A percentile compares a stretch with the other conserved stretches of the same genome.
Conservation (phyloP, 2,329 filamentous ascomycete species). For the Helicocarpus griseus region DNA sequence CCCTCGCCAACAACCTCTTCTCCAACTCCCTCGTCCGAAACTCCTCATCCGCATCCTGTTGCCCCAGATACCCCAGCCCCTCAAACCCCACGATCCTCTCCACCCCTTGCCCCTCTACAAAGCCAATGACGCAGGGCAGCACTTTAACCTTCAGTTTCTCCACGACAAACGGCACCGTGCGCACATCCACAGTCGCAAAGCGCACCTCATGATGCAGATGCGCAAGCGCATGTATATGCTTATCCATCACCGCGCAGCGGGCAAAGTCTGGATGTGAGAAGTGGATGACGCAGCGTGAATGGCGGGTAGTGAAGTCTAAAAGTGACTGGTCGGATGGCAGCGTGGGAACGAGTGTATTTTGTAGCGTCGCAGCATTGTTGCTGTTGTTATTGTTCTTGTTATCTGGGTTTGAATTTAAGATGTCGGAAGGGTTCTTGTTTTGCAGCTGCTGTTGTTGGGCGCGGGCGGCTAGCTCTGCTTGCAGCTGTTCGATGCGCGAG, state of each 20-base stretch:
- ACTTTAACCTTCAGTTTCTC: constrained; percentile 38
- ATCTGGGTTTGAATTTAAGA: constrained; percentile 8
- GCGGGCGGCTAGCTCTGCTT: constrained; percentile 42
- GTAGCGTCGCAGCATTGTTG: background rate
- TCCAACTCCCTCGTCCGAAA: constrained; percentile 35
- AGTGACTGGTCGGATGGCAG: constrained; percentile 45
- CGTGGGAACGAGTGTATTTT: constrained; percentile 24
- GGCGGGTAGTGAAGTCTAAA: constrained; percentile 51
- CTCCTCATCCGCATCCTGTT: constrained; percentile 26
- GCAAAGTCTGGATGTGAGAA: constrained; percentile 57
- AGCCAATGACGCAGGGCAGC: constrained; percentile 41
- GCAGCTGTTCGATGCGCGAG: constrained; percentile 50
- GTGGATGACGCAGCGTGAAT: constrained; percentile 50
- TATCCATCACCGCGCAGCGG: constrained; percentile 53
- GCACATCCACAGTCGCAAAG: constrained; percentile 38
- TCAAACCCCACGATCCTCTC: constrained; percentile 41
- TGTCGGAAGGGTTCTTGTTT: constrained; percentile 30
- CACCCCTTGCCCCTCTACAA: constrained; percentile 36
- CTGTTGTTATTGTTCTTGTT: background rate
- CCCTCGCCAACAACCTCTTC: constrained; percentile 30
- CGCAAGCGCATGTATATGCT: constrained; percentile 42
- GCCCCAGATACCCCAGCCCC: constrained; percentile 30
- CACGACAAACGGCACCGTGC: constrained; percentile 38
- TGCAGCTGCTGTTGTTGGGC: constrained; percentile 36
- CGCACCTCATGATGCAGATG: constrained; percentile 30